Percentiles rank a stretch among this genome's conserved stretches.
phyloP scores from a whole-genome alignment of 2,329 filamentous ascomycete genomes.

The Cladosporium sp. region DNA sequence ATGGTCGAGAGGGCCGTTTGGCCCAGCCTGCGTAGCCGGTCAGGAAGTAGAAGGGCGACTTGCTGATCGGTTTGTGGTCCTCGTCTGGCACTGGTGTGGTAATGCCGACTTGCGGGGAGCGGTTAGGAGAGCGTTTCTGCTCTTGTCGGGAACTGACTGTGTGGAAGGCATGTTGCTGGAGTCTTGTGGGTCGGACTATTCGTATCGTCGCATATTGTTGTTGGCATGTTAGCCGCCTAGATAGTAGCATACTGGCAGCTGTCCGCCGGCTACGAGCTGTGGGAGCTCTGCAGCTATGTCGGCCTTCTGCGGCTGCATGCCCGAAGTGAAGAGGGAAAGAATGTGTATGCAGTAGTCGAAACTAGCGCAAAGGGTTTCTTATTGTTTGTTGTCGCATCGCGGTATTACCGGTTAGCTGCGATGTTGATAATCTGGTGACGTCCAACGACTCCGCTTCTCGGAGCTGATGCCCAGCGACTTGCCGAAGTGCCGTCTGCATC shows the following conservation, averaged over 20 bases:
- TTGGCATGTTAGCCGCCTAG: constrained; percentile 7
- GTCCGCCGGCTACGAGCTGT: constrained; percentile 21
- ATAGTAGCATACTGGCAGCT: constrained; percentile 10
- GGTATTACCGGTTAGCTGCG: too few relatives aligned
- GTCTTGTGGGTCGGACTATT: neutral
- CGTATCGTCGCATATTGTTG: neutral
- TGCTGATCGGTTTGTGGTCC: constrained; percentile 31
- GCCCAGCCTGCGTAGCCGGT: constrained; percentile 88
- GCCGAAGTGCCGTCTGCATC: too few relatives aligned
- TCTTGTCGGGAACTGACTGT: neutral
- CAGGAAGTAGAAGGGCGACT: constrained; percentile 80
- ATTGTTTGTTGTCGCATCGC: too few relatives aligned
- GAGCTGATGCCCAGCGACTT: too few relatives aligned
- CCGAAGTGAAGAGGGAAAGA: neutral
- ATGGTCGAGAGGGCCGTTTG: constrained; percentile 82
- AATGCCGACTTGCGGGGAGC: constrained; percentile 40
- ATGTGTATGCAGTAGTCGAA: too few relatives aligned
- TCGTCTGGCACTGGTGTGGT: constrained; percentile 46
- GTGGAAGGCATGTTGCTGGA: neutral
- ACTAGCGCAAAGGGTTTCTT: too few relatives aligned
- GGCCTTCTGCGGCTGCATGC: constrained; percentile 12
- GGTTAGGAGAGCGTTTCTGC: constrained; percentile 18
- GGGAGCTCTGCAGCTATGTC: constrained; percentile 22
- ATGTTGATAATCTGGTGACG: too few relatives aligned
- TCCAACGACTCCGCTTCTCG: too few relatives aligned